Evolutionary conservation across 1,284 basidiomycete species (phyloP), one percentile per base, ranked within the genome.

Genomic region (Xanthoconium separans): DNA sequence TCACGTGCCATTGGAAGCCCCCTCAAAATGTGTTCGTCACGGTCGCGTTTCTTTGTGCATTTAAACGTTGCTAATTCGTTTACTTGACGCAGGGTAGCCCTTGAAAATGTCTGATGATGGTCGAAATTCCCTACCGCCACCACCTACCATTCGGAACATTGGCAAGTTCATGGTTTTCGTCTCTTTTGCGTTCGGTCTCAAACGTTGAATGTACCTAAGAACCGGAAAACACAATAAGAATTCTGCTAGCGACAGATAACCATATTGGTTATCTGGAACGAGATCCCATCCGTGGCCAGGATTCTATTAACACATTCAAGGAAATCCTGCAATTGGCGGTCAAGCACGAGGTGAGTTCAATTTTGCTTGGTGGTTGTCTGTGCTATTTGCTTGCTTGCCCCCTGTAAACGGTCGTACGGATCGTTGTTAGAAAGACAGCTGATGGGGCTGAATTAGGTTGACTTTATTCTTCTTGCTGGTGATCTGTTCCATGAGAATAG

Each of bases 401-500:
- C 24, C 29, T 11, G 34, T 18, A 20, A 45, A 31, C 44, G 3
- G 47, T 50, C 55, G 40, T 55, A 30, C 50, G 27, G 33, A 11
- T 27, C 16, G 16, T 20, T 22, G 22, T 34, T n/a, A 4, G 31
- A 8, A 30, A 29, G 40, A 16, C 22, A 6, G 24, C 54, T 65
- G 43, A 66, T 47, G 22, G 2, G 22, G 16, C 45, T 27, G 12
- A 33, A 30, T 24, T 60, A 94, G 91, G 95, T 96, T 48, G 95
- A 98, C 73, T 93, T 97, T 66, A 82, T 99, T 52, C 81, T 99
- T 3, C 84, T 98, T 2, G 95, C 91, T 13, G 96, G 97, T 11
- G 97, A 99, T 71, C 77, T 99, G 8, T 99, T 99, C 68, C 97
- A 99, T 70, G 97, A 99, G 66, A 99, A 99, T 71, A 84, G 94